Percentiles rank a stretch among this genome's conserved stretches.
These are phyloP conservation scores for Pichia cactophila DNA, from an alignment of 1,139 yeast species.

Conservation along the genomic window DNA sequence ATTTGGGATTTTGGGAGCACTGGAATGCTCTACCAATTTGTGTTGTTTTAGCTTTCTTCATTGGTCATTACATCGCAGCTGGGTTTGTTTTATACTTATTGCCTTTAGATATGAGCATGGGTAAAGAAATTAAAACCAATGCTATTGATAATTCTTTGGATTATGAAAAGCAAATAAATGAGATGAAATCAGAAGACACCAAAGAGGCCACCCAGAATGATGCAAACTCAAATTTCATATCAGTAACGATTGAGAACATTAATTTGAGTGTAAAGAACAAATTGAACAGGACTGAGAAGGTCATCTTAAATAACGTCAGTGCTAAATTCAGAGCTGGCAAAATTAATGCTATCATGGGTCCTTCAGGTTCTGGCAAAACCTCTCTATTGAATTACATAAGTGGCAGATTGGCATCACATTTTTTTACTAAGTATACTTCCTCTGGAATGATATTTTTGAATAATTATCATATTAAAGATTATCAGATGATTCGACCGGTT, in stretches of 20 bases:
- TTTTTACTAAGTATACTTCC: constrained; percentile 28
- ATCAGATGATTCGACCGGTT: constrained; percentile 36
- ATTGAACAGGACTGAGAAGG: constrained; percentile 20
- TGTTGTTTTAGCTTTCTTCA: constrained; percentile 50
- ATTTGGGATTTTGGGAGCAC: constrained; percentile 53
- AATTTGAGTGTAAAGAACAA: constrained; percentile 19
- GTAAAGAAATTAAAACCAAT: constrained; percentile 30
- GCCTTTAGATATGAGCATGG: constrained; percentile 49
- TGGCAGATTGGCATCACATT: constrained; percentile 47
- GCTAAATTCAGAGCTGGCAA: constrained; percentile 56
- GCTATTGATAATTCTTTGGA: constrained; percentile 12
- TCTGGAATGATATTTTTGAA: constrained; percentile 40
- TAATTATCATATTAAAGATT: constrained; percentile 21
- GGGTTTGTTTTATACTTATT: constrained; percentile 38
- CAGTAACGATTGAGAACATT: constrained; percentile 17
- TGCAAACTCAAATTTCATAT: constrained; percentile 5
- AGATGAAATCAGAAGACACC: neutral
- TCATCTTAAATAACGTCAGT: constrained; percentile 42
- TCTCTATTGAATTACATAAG: constrained; percentile 63
- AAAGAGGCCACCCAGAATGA: neutral
- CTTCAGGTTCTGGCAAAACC: constrained; percentile 83
- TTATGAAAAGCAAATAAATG: constrained; percentile 6
- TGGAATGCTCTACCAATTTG: constrained; percentile 69
- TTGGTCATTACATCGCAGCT: constrained; percentile 48
- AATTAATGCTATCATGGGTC: constrained; percentile 84